Percentiles rank a stretch among this genome's conserved stretches.
These are phyloP conservation scores for Blastocystis sp. DNA, from an alignment of 352 stramenopile genomes.

Conservation along the genomic window DNA sequence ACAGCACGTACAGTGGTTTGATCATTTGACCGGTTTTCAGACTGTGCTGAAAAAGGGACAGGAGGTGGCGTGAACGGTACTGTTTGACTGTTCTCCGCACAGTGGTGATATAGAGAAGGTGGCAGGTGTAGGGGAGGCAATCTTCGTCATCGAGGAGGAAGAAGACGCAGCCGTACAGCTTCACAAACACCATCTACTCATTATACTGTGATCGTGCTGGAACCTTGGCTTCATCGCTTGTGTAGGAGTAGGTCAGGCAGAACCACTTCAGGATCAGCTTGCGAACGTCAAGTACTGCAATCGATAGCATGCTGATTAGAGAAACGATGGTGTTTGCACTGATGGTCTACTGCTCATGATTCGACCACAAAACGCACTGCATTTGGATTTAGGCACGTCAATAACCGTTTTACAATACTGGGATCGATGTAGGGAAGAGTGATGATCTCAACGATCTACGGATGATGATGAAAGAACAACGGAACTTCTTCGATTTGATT, in stretches of 20 bases:
- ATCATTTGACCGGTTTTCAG: conserved; percentile 53
- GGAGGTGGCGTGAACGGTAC: conserved; percentile 3
- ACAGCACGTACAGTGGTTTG: conserved; percentile 19
- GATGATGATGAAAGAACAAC: not conserved
- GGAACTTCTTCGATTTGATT: conserved; percentile 19
- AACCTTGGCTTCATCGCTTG: not conserved
- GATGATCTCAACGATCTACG: conserved; percentile 30
- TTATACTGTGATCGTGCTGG: not conserved
- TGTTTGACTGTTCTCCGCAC: conserved; percentile 3
- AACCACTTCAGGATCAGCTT: conserved; percentile 57
- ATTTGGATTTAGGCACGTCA: conserved; percentile 14
- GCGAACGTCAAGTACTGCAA: not conserved
- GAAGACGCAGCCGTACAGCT: conserved; percentile 56
- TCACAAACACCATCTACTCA: conserved; percentile 3
- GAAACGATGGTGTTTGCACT: conserved; percentile 9
- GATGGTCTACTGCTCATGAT: conserved; percentile 28
- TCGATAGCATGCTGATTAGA: conserved; percentile 40
- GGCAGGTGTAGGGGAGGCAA: conserved; percentile 33
- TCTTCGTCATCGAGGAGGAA: conserved; percentile 41
- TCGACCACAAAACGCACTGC: not conserved
- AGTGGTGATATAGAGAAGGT: conserved; percentile 45
- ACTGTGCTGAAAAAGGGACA: conserved; percentile 29
- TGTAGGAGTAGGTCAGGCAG: conserved; percentile 56
- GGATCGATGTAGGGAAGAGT: conserved; percentile 35
- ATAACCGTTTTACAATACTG: not conserved